Conservation (phyloP, 2,329 filamentous ascomycete genomes). For the Cladosporium halotolerans region DNA sequence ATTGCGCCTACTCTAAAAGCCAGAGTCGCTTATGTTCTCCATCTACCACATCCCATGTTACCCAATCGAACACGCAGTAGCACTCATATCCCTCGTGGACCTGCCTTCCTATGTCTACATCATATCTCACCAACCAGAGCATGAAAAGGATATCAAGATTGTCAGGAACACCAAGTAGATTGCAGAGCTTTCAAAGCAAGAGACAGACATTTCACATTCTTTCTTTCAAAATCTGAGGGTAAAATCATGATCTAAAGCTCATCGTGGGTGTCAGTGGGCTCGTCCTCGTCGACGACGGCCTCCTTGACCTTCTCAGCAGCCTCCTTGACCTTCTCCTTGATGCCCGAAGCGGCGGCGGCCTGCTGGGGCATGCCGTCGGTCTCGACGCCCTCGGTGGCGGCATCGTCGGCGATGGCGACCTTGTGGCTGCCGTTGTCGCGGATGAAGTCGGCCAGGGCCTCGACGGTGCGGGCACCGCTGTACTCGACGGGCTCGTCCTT, state of each 20-base stretch:
- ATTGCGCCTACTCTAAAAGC: too few species aligned
- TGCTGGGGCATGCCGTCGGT: slow-evolving; percentile 44
- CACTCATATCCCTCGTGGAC: too few species aligned
- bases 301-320: slow-evolving; percentile 29
- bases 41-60: too few species aligned
- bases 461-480: slow-evolving; percentile 76
- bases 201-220: too few species aligned
- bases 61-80: too few species aligned
- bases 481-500: slow-evolving; percentile 85
- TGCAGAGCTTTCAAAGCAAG: too few species aligned
- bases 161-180: too few species aligned
- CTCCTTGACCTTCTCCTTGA: slow-evolving; percentile 33
- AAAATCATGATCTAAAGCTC: slow-evolving; percentile 58
- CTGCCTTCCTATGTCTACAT: too few species aligned
- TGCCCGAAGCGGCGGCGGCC: slow-evolving; percentile 34
- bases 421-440: slow-evolving; percentile 91
- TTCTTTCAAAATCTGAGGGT: too few species aligned
- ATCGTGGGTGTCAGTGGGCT: slow-evolving; percentile 51
- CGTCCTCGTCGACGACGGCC: slow-evolving; percentile 29
- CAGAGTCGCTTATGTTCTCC: too few species aligned
- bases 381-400: slow-evolving; percentile 36
- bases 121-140: too few species aligned
- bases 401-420: slow-evolving; percentile 57
- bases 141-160: too few species aligned
- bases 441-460: slow-evolving; percentile 88